Evolutionary conservation across 2,329 filamentous ascomycete genomes (phyloP).

Genomic region (Alternaria consortialis): DNA sequence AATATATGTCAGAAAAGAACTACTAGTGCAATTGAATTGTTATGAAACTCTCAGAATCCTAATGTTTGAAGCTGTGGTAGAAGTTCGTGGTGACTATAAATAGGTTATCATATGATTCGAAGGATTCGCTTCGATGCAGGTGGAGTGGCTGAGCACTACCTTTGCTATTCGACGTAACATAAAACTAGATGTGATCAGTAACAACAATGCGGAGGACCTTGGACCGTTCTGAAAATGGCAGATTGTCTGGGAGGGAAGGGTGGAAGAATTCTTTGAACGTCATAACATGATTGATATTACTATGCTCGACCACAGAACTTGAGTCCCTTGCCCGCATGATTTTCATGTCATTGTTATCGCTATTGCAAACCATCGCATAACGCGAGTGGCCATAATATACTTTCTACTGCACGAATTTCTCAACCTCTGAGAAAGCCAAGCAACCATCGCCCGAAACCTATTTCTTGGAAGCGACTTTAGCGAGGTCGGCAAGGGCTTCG

Average conservation of each 20-base stretch:
- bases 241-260: not conserved
- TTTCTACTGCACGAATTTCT: not conserved
- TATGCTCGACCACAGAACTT: not conserved
- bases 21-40: not conserved
- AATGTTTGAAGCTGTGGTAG: not conserved
- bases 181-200: not conserved
- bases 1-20: not conserved
- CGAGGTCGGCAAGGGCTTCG: constrained; percentile 73
- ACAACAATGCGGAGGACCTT: not conserved
- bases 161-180: not conserved
- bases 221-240: not conserved
- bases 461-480: constrained; percentile 58
- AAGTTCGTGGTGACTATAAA: not conserved
- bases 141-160: not conserved
- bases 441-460: constrained; percentile 23
- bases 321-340: not conserved
- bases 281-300: not conserved
- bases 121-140: constrained; percentile 1
- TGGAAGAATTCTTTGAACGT: not conserved
- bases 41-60: too few species aligned
- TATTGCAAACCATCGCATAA: not conserved
- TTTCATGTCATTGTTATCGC: not conserved
- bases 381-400: not conserved
- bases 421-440: not conserved
- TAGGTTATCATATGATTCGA: not conserved